phyloP scores from a whole-genome alignment of 2,329 filamentous ascomycete species.

The Aspergillus arachidicola region DNA sequence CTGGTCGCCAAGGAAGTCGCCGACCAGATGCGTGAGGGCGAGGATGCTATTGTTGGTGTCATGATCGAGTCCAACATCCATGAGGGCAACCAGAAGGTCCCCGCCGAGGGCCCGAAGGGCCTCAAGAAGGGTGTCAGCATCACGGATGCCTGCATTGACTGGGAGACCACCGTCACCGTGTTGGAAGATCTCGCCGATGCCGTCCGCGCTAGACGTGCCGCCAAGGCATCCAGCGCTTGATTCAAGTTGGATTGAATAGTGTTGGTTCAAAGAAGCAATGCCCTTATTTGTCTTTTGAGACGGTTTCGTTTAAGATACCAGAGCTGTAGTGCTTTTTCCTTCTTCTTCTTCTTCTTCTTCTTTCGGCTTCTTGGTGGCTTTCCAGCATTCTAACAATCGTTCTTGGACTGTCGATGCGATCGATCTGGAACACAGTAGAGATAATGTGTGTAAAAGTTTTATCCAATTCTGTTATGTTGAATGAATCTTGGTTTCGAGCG shows the following conservation, averaged over 20 bases:
- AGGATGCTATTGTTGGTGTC: slow-evolving; percentile 87
- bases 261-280: neutral
- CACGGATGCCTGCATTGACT: slow-evolving; percentile 94
- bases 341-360: slow-evolving; percentile 6
- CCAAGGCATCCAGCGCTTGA: slow-evolving; percentile 32
- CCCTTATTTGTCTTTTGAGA: slow-evolving; percentile 17
- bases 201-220: slow-evolving; percentile 71
- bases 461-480: neutral
- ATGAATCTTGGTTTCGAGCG: neutral
- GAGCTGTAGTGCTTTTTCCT: slow-evolving; percentile 13
- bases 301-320: slow-evolving; percentile 25
- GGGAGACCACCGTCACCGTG: slow-evolving; percentile 80
- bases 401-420: neutral
- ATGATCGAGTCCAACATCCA: slow-evolving; percentile 99
- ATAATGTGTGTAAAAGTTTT: neutral
- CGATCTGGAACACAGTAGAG: neutral
- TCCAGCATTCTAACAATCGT: neutral
- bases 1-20: slow-evolving; percentile 81
- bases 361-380: slow-evolving; percentile 9
- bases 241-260: slow-evolving; percentile 21
- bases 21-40: slow-evolving; percentile 83
- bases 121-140: slow-evolving; percentile 91
- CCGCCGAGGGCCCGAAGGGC: slow-evolving; percentile 73
- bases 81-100: slow-evolving; percentile 87
- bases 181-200: slow-evolving; percentile 85